Conservation (phyloP, 495 filamentous ascomycete genomes). For the Aspergillus carlsbadensis region DNA sequence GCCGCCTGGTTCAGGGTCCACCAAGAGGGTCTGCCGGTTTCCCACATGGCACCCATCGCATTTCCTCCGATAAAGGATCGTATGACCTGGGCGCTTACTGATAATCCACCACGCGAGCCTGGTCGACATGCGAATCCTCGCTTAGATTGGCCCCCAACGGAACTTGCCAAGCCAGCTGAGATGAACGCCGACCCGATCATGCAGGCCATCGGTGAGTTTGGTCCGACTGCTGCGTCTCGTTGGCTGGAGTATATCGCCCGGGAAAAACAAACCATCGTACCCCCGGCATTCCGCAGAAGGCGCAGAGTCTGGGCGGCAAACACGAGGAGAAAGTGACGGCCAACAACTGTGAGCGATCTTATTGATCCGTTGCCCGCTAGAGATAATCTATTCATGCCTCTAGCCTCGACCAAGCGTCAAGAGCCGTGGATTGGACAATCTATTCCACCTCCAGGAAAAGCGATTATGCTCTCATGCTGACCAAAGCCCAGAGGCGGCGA, state of each 20-base stretch:
- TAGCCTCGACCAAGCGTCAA: too few relatives aligned
- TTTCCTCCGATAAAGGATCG: background rate
- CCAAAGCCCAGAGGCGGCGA: too few relatives aligned
- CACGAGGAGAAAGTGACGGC: too few relatives aligned
- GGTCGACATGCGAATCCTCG: background rate
- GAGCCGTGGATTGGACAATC: too few relatives aligned
- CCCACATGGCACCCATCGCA: background rate
- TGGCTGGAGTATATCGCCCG: background rate
- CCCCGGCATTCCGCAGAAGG: too few relatives aligned
- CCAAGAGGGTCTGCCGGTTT: background rate
- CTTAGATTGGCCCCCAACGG: background rate
- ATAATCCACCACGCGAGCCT: background rate
- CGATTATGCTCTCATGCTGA: too few relatives aligned
- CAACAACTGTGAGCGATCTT: too few relatives aligned
- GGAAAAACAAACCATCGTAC: background rate
- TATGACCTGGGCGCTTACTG: background rate
- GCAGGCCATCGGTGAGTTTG: background rate
- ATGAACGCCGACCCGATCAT: background rate
- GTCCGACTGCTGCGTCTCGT: background rate
- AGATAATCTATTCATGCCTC: too few relatives aligned
- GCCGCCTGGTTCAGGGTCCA: background rate
- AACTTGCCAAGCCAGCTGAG: background rate
- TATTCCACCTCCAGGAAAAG: too few relatives aligned
- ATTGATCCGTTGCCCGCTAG: too few relatives aligned
- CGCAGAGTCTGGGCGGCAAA: too few relatives aligned